Percentiles rank a stretch among this genome's conserved stretches.
These are phyloP conservation scores for Erythrobasidium hasegawianum DNA, from an alignment of 1,284 basidiomycete genomes.

Conservation along the genomic window DNA sequence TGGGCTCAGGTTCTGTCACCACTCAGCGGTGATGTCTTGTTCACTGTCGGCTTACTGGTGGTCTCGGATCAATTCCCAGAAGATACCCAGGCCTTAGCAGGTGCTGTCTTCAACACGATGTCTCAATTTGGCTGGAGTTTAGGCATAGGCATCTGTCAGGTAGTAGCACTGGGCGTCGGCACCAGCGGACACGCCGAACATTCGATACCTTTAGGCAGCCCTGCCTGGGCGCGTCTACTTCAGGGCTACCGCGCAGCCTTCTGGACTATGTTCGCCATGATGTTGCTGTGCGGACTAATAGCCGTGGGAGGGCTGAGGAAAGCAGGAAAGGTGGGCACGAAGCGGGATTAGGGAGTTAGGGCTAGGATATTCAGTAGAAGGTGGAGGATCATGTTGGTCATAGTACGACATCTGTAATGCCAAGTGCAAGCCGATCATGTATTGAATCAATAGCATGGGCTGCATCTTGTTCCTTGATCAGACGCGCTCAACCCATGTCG, in stretches of 20 bases:
- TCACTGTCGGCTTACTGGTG: not conserved
- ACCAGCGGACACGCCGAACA: not conserved
- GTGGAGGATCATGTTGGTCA: too few relatives aligned
- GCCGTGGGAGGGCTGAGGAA: not conserved
- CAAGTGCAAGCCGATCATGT: too few relatives aligned
- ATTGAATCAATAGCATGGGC: too few relatives aligned
- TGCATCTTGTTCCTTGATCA: too few relatives aligned
- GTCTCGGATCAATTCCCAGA: conserved; percentile 2
- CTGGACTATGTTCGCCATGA: not conserved
- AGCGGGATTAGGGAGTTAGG: not conserved
- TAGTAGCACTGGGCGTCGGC: not conserved
- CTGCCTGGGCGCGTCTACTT: not conserved
- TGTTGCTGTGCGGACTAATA: not conserved
- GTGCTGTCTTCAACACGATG: conserved; percentile 4
- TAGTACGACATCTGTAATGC: too few relatives aligned
- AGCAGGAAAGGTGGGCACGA: not conserved
- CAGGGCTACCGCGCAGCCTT: conserved; percentile 1
- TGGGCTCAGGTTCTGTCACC: not conserved
- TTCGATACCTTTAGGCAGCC: not conserved
- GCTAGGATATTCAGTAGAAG: too few relatives aligned
- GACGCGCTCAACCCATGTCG: not conserved
- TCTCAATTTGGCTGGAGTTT: not conserved
- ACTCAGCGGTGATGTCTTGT: conserved; percentile 1
- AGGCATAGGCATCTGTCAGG: not conserved
- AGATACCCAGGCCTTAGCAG: not conserved